Conservation (phyloP, 1,284 basidiomycete genomes). For the Ceratobasidium sp. region DNA sequence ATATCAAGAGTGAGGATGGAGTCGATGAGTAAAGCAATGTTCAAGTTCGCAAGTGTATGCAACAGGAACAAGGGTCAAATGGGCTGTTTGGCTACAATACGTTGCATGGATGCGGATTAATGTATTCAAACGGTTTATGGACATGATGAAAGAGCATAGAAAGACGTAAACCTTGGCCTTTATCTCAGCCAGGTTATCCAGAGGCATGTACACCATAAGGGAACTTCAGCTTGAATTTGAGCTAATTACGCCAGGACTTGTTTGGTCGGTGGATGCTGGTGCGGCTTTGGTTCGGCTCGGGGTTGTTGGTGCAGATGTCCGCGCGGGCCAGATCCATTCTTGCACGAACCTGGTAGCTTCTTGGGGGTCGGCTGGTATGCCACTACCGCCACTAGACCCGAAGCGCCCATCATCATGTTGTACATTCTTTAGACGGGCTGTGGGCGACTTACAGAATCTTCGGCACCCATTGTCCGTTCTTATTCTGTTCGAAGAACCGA, state of each 20-base stretch:
- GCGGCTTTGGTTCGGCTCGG: constrained; percentile 46
- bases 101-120: too few species aligned
- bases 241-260: constrained; percentile 49
- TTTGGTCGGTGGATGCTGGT: constrained; percentile 95
- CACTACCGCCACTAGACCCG: constrained; percentile 47
- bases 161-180: too few species aligned
- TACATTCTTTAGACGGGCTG: too few species aligned
- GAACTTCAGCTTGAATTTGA: constrained; percentile 1
- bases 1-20: too few species aligned
- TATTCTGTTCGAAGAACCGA: constrained; percentile 79
- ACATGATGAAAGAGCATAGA: too few species aligned
- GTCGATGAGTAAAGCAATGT: too few species aligned
- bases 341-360: constrained; percentile 66
- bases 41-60: too few species aligned
- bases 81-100: too few species aligned
- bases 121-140: too few species aligned
- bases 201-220: too few species aligned
- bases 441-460: constrained; percentile 77
- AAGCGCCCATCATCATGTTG: constrained; percentile 57
- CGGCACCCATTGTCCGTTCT: constrained; percentile 80
- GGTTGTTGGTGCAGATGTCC: constrained; percentile 48
- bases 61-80: too few species aligned
- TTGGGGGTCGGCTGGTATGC: constrained; percentile 70
- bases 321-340: constrained; percentile 65
- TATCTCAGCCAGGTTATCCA: too few species aligned